Base-by-base conservation (phyloP, 2,329 filamentous ascomycete species). In the Phyllosticta ampelicida region DNA sequence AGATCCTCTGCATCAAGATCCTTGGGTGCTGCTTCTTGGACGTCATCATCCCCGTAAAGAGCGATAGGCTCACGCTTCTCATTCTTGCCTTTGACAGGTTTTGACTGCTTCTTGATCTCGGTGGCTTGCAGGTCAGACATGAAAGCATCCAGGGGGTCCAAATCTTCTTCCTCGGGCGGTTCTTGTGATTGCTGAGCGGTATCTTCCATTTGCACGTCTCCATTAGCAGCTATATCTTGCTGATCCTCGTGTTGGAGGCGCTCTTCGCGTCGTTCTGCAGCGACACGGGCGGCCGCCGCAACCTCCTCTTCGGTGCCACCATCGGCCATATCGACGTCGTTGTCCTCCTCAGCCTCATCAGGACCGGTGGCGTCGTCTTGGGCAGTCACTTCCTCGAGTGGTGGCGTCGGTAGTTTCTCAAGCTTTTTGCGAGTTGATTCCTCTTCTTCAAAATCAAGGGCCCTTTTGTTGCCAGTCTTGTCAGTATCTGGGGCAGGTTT, bases 101-200 rank as follows among this genome's bases (percentile, higher is more conserved):
- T 23, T 61, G 48, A 50, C 30, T 56, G 66, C 62, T 73, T 75
- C 60, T 73, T 76, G n/a, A 70, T 67, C 9, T 75, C 73, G 51
- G 71, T 71, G 58, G 83, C 79, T 2, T 75, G 75, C 54, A 87
- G 77, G 61, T 81, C 83, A 55, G 85, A 86, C 94, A 99, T 99
- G 75, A 95, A 99, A n/a, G 90, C 92, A 74, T 99, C 94, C 44
- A 99, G 77, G 8, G 94, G 90, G 70, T 99, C 94, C 36, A 94
- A 75, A 29, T 89, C 83, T 51, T 90, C 89, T 57, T 90, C 85
- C 58, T 84, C 48, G 73, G 74, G 61, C 72, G 56, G 30, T 52
- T 65, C 63, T 54, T 65, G 61, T 49, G 60, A 62, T 19, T 59
- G 62, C 20, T 66, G 62, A 26, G 48, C 29, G 18, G 70, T 72